These are phyloP conservation scores for Euphorbia pulcherrima DNA, from an alignment of 345 rosid species.

Conservation along the genomic window DNA sequence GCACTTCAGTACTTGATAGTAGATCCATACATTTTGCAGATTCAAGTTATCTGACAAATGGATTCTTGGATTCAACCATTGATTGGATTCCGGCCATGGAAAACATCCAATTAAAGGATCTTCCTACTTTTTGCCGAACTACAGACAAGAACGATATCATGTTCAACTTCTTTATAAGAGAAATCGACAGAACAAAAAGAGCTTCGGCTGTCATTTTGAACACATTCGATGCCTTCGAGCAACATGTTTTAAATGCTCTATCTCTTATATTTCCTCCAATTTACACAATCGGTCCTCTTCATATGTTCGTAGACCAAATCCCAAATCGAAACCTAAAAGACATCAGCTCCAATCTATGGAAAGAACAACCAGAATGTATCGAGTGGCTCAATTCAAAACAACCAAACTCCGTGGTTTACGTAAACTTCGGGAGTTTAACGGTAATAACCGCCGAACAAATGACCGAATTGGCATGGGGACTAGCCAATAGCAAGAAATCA, in stretches of 20 bases:
- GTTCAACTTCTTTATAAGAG: constrained; percentile 23
- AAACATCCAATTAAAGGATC: constrained; percentile 29
- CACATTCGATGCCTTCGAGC: constrained; percentile 36
- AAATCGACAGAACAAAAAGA: constrained; percentile 15
- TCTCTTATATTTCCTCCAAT: constrained; percentile 27
- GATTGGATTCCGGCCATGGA: constrained; percentile 43
- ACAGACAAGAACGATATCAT: constrained; percentile 27
- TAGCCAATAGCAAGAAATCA: constrained; percentile 21
- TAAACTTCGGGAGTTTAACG: constrained; percentile 27
- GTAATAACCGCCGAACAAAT: constrained; percentile 19
- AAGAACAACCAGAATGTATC: constrained; percentile 21
- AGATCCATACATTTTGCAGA: constrained; percentile 11
- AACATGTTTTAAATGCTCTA: constrained; percentile 21
- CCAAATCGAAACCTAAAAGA: neutral
- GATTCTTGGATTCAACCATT: constrained; percentile 25
- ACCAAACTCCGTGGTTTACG: constrained; percentile 23
- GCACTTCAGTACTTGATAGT: too few relatives aligned
- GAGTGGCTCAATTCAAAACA: constrained; percentile 22
- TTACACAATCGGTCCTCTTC: constrained; percentile 25
- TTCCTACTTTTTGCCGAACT: constrained; percentile 37
- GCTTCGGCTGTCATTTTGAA: constrained; percentile 34
- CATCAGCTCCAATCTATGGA: constrained; percentile 22
- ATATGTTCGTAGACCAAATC: constrained; percentile 14
- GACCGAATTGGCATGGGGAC: constrained; percentile 31
- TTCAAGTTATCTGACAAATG: constrained; percentile 30